phyloP scores from a whole-genome alignment of 2,329 filamentous ascomycete species.

The Neospermospora avenae region DNA sequence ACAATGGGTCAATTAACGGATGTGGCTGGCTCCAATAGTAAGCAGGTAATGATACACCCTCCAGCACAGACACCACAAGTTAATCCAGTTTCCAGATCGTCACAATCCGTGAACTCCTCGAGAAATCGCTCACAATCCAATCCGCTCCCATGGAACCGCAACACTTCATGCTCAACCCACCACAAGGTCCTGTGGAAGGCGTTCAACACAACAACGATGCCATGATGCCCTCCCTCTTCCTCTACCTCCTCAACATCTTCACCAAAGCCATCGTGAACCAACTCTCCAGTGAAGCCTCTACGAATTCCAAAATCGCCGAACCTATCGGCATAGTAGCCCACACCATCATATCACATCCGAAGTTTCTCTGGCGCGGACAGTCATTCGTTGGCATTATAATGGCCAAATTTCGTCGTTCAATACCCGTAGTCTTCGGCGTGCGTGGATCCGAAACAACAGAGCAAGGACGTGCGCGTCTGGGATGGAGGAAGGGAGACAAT shows the following conservation, averaged over 20 bases:
- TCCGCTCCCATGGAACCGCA: conserved; percentile 52
- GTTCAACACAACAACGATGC: conserved; percentile 51
- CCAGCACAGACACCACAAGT: not conserved
- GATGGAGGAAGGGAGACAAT: conserved; percentile 59
- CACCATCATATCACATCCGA: conserved; percentile 67
- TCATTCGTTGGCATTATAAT: conserved; percentile 80
- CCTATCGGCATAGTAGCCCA: conserved; percentile 75
- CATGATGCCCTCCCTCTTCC: conserved; percentile 59
- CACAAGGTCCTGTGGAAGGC: conserved; percentile 46
- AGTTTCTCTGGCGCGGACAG: conserved; percentile 63
- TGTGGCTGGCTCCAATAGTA: conserved; percentile 59
- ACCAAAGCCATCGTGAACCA: conserved; percentile 71
- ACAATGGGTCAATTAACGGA: conserved; percentile 70
- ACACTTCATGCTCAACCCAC: conserved; percentile 48
- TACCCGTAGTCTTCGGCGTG: conserved; percentile 83
- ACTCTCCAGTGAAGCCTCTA: conserved; percentile 63
- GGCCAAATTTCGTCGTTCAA: conserved; percentile 77
- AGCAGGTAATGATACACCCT: conserved; percentile 42
- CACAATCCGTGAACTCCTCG: conserved; percentile 51
- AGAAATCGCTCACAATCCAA: conserved; percentile 41
- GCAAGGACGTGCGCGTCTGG: conserved; percentile 62
- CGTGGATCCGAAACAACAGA: conserved; percentile 71
- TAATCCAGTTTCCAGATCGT: conserved; percentile 16
- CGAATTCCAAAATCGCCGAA: conserved; percentile 65
- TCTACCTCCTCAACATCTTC: conserved; percentile 76